Evolutionary conservation across 1,139 yeast species (phyloP), one percentile per base, ranked within the genome.

Genomic region (Taphrina pruni): DNA sequence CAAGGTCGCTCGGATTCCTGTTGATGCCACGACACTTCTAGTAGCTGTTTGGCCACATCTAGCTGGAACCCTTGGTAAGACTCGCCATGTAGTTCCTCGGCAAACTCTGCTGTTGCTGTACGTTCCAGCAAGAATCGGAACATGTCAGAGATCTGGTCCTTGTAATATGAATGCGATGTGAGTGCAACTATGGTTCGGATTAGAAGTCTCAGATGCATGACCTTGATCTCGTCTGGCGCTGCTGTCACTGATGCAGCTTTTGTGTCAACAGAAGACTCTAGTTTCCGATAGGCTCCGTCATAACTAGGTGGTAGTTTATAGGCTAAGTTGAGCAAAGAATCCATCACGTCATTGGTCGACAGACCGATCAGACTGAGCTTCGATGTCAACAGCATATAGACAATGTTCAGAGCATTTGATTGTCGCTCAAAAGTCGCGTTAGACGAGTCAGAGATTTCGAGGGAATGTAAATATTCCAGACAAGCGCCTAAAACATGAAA

Each of bases 361-460:
- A 94, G 81, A 0, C 98, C 98, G 72, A 92, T 88, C 85, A 93
- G 86, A 76, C 88, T 90, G 57, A 91, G 91, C 52, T 87, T 87
- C 0, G 96, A 88, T 0, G 88, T 84, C n/a, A 93, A 81, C 55
- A 94, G 80, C 43, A 87, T 79, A 64, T 81, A 80, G 11, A 90
- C 82, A 54, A 86, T 35, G 80, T 54, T 81, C 81, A 8, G 82
- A 78, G 74, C 88, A 87, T n/a, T 79, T 74, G 26, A 76, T 76
- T 58, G 78, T 76, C 41, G 57, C 51, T 51, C 26, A 39, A 76
- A 74, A 12, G 78, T 75, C 14, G 77, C 71, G 4, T 78, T 77
- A n/a, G 76, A 70, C 11, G 71, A 61, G 12, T 72, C 71, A 20
- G n/a, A 1, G n/a, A 50, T n/a, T n/a, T 50, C 54, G 21, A 50